Conservation (phyloP, 1,284 basidiomycete genomes). For the Coniophora puteana region DNA sequence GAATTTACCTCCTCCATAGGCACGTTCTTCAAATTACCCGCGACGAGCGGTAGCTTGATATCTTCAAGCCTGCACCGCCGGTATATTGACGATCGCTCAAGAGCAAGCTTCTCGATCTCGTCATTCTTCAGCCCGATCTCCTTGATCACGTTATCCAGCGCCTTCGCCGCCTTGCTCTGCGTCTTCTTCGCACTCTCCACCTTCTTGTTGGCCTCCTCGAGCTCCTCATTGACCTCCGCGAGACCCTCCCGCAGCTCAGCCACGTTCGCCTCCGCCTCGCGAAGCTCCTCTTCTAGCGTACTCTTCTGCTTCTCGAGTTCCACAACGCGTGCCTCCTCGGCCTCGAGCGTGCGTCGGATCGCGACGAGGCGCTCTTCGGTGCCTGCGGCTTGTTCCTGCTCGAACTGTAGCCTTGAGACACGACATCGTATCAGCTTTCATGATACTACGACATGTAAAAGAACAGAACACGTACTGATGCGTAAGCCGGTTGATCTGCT, state of each 20-base stretch:
- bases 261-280: constrained; percentile 58
- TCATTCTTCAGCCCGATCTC: constrained; percentile 91
- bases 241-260: constrained; percentile 59
- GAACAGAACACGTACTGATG: constrained; percentile 67
- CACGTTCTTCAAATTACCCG: constrained; percentile 81
- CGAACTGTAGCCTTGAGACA: constrained; percentile 66
- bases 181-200: constrained; percentile 80
- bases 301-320: constrained; percentile 58
- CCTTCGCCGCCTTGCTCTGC: constrained; percentile 66
- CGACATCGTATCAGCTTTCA: constrained; percentile 4
- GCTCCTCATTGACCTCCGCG: constrained; percentile 52
- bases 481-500: constrained; percentile 82
- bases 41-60: constrained; percentile 75
- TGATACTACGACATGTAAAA: constrained; percentile 4
- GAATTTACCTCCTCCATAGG: constrained; percentile 86
- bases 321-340: constrained; percentile 55
- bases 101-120: constrained; percentile 85
- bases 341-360: constrained; percentile 50
- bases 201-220: constrained; percentile 65
- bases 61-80: constrained; percentile 93
- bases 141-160: constrained; percentile 84
- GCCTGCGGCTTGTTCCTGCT: constrained; percentile 66
- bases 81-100: constrained; percentile 87
- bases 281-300: constrained; percentile 62
- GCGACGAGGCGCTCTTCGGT: constrained; percentile 62